These are phyloP conservation scores for Penicillium sp. DNA, from an alignment of 2,329 filamentous ascomycete genomes.

Conservation along the genomic window DNA sequence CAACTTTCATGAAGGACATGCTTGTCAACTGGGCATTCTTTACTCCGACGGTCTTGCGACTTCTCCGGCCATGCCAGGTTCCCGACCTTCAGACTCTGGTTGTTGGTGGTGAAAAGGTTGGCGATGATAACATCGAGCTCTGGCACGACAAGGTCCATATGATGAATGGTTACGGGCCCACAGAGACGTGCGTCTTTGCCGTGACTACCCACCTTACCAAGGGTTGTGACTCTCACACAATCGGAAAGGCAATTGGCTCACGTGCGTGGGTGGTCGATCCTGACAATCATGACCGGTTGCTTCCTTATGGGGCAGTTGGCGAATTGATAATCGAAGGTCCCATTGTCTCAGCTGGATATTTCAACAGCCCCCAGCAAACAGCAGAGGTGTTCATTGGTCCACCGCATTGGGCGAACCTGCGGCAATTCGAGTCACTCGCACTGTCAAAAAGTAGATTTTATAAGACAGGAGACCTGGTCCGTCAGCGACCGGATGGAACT, in stretches of 20 bases:
- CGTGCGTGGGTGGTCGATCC: neutral
- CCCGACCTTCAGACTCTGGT: neutral
- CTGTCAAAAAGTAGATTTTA: neutral
- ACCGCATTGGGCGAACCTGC: neutral
- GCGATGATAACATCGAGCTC: neutral
- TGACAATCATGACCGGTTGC: neutral
- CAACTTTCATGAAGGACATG: conserved; percentile 49
- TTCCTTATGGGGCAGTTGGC: neutral
- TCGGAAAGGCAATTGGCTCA: neutral
- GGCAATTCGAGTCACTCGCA: no score
- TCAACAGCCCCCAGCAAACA: neutral
- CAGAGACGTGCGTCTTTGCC: neutral
- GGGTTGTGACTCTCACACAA: neutral
- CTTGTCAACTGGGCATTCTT: conserved; percentile 55
- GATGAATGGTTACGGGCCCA: neutral
- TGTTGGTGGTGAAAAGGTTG: neutral
- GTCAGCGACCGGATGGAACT: neutral
- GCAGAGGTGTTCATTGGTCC: neutral
- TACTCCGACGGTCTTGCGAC: conserved; percentile 56
- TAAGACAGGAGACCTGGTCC: neutral
- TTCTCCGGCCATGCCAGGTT: conserved; percentile 24
- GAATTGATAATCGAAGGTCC: neutral
- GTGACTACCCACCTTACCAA: neutral
- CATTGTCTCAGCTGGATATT: neutral
- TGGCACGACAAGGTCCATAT: no score